Percentiles rank a stretch among this genome's conserved stretches.
phyloP scores from a whole-genome alignment of 345 rosid genomes.

The Ceriops tagal region DNA sequence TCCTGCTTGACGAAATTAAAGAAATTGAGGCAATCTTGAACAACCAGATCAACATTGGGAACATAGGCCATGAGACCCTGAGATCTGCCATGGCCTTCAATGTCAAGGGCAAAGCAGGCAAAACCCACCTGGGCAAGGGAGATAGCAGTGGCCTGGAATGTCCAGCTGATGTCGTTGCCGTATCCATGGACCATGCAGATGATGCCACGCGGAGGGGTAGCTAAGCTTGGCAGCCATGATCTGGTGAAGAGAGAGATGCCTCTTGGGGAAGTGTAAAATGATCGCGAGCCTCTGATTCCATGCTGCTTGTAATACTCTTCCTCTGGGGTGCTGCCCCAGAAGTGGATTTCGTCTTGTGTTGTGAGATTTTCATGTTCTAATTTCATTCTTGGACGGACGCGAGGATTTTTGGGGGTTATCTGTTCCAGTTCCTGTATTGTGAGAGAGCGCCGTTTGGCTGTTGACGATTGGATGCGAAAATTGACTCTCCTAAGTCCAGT shows the following conservation, averaged over 20 bases:
- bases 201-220: constrained; percentile 51
- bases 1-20: constrained; percentile 45
- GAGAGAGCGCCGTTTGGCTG: background rate
- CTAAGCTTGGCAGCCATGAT: constrained; percentile 58
- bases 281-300: constrained; percentile 48
- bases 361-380: constrained; percentile 16
- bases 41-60: constrained; percentile 64
- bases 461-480: background rate
- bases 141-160: constrained; percentile 64
- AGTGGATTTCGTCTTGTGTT: constrained; percentile 24
- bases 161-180: constrained; percentile 82
- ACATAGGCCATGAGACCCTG: constrained; percentile 61
- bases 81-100: constrained; percentile 81
- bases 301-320: constrained; percentile 53
- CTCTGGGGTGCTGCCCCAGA: constrained; percentile 68
- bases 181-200: constrained; percentile 83
- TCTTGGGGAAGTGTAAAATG: constrained; percentile 73
- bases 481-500: background rate
- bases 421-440: background rate
- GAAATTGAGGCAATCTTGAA: constrained; percentile 53
- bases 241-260: constrained; percentile 71
- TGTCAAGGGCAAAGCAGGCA: constrained; percentile 76
- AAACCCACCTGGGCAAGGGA: constrained; percentile 73
- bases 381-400: background rate
- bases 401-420: background rate